Conservation (phyloP, 345 rosid genomes). For the Hirschfeldia incana region DNA sequence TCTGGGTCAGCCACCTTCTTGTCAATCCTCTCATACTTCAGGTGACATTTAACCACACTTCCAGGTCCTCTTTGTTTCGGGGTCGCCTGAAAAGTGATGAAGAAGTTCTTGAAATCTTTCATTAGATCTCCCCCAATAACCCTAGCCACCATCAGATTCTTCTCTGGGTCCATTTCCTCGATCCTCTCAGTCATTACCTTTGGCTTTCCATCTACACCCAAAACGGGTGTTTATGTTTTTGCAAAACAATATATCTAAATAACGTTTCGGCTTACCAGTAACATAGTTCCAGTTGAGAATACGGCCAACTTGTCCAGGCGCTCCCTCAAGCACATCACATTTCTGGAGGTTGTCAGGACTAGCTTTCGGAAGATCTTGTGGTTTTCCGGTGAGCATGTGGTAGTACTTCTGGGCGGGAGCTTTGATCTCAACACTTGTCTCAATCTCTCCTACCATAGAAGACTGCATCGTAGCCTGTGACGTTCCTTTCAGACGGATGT, state of each 20-base stretch:
- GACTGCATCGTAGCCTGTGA: neutral
- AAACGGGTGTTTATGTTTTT: neutral
- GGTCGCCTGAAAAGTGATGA: neutral
- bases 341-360: slow-evolving; percentile 31
- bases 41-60: slow-evolving; percentile 2
- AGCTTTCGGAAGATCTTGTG: slow-evolving; percentile 40
- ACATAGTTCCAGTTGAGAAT: slow-evolving; percentile 41
- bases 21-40: slow-evolving; percentile 18
- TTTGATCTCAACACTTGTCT: slow-evolving; percentile 17
- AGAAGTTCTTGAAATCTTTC: neutral
- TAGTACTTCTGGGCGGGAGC: slow-evolving; percentile 22
- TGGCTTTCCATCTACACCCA: slow-evolving; percentile 30
- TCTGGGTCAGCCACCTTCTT: slow-evolving; percentile 30
- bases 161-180: neutral
- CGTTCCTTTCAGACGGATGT: neutral
- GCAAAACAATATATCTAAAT: neutral
- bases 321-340: slow-evolving; percentile 45
- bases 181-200: neutral
- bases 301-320: slow-evolving; percentile 42
- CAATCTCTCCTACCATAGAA: slow-evolving; percentile 24
- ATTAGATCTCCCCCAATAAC: neutral
- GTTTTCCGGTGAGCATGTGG: slow-evolving; percentile 36
- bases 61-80: neutral
- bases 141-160: neutral
- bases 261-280: slow-evolving; percentile 24